Evolutionary conservation across 176 grass and related monocot species (phyloP).

Genomic region (Ensete glaucum): DNA sequence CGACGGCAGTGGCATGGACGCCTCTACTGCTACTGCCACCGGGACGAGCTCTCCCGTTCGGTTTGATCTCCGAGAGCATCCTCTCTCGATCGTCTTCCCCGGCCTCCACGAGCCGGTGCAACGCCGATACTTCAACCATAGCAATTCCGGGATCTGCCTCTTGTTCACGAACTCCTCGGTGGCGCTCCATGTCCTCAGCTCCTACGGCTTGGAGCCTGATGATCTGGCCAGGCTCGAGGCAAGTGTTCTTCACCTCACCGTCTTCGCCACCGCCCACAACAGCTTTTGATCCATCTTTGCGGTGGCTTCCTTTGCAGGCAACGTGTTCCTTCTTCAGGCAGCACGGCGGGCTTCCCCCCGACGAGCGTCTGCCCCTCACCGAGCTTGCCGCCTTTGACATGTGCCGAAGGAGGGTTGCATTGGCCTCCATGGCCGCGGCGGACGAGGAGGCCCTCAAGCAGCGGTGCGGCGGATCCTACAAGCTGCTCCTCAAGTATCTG

Average conservation of each 20-base stretch:
- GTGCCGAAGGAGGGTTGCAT: conserved; percentile 67
- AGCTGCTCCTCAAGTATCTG: conserved; percentile 78
- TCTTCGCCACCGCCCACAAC: conserved; percentile 28
- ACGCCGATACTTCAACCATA: conserved; percentile 44
- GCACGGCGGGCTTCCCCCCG: conserved; percentile 60
- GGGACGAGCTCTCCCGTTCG: no score
- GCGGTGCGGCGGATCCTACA: conserved; percentile 56
- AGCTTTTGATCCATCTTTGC: conserved; percentile 47
- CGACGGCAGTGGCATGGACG: no score
- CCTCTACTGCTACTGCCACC: no score
- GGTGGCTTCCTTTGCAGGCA: conserved; percentile 40
- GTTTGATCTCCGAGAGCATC: no score
- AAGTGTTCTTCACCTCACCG: conserved; percentile 36
- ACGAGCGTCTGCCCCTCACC: conserved; percentile 54
- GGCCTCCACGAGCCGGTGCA: conserved; percentile 1
- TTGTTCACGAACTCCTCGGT: conserved; percentile 62
- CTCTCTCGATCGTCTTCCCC: no score
- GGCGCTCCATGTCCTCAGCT: conserved; percentile 69
- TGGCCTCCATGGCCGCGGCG: conserved; percentile 49
- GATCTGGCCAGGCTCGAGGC: conserved; percentile 80
- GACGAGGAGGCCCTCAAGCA: conserved; percentile 62
- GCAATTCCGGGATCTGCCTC: conserved; percentile 54
- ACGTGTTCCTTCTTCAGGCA: conserved; percentile 78
- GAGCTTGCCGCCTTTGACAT: conserved; percentile 74
- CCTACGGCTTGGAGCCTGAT: conserved; percentile 49